Evolutionary conservation across 345 rosid species (phyloP).

Genomic region (Dipteronia dyeriana): DNA sequence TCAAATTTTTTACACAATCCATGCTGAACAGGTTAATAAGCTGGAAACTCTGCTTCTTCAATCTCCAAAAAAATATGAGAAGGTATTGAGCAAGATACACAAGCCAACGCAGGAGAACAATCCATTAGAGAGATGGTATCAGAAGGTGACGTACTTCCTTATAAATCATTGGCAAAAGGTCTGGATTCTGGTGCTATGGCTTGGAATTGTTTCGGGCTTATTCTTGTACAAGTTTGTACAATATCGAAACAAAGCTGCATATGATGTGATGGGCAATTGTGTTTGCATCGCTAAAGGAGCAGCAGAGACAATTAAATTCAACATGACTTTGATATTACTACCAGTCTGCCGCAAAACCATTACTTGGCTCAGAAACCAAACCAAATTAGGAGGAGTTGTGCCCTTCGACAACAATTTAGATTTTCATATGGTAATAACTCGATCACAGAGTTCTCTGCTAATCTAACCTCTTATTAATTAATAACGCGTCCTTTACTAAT

Average conservation of each 20-base stretch:
- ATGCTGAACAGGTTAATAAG: conserved; percentile 53
- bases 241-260: conserved; percentile 56
- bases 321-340: conserved; percentile 79
- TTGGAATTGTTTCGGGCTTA: conserved; percentile 56
- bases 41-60: conserved; percentile 69
- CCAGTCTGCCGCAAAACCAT: conserved; percentile 88
- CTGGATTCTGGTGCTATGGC: conserved; percentile 79
- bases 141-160: conserved; percentile 54
- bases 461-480: background rate
- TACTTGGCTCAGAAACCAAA: conserved; percentile 88
- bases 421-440: conserved; percentile 60
- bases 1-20: too few species aligned
- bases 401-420: conserved; percentile 87
- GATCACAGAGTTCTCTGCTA: too few species aligned
- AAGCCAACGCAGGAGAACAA: conserved; percentile 64
- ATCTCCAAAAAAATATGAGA: conserved; percentile 79
- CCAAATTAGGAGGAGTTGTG: conserved; percentile 62
- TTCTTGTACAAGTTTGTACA: conserved; percentile 75
- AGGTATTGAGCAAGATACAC: conserved; percentile 70
- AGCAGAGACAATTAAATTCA: conserved; percentile 82
- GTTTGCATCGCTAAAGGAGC: conserved; percentile 86
- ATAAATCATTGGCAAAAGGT: conserved; percentile 81
- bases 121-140: conserved; percentile 44
- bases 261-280: conserved; percentile 74
- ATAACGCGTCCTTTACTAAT: background rate